A percentile compares a stretch with the other conserved stretches of the same genome.
Conservation (phyloP, 108 stramenopile species). For the Parietichytrium sp. region DNA sequence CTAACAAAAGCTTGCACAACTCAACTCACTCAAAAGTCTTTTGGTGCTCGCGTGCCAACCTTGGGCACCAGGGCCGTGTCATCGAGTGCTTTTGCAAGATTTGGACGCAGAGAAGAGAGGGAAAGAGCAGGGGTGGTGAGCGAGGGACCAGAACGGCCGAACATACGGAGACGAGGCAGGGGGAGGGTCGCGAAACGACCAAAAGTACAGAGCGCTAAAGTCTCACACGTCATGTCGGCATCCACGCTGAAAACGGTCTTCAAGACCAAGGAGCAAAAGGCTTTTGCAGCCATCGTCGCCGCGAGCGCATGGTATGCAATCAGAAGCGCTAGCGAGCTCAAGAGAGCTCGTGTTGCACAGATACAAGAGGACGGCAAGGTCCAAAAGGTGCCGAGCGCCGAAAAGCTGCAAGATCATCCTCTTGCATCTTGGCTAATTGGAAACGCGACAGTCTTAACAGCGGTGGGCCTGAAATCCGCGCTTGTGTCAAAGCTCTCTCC, state of each 20-base stretch:
- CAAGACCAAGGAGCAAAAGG: slow-evolving; percentile 10
- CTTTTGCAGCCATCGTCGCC: background rate
- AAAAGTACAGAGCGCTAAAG: background rate
- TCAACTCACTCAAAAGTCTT: no score
- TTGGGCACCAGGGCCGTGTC: no score
- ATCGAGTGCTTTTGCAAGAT: no score
- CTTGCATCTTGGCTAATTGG: background rate
- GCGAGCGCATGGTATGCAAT: background rate
- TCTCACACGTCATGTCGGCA: background rate
- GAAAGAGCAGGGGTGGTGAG: background rate
- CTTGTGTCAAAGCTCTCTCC: background rate
- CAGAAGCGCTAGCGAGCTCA: background rate
- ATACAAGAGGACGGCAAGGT: background rate
- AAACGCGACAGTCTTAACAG: background rate
- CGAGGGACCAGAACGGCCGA: background rate
- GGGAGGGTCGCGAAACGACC: background rate
- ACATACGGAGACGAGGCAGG: background rate
- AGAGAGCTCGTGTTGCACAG: background rate
- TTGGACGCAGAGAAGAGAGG: background rate
- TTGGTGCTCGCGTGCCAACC: no score
- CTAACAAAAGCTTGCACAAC: no score
- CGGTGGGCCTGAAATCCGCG: background rate
- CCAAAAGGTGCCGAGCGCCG: background rate
- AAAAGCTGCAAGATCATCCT: background rate
- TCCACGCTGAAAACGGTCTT: background rate